Evolutionary conservation across 768 basidiomycete species (phyloP), one percentile per base, ranked within the genome.

Genomic region (Russula emetica): DNA sequence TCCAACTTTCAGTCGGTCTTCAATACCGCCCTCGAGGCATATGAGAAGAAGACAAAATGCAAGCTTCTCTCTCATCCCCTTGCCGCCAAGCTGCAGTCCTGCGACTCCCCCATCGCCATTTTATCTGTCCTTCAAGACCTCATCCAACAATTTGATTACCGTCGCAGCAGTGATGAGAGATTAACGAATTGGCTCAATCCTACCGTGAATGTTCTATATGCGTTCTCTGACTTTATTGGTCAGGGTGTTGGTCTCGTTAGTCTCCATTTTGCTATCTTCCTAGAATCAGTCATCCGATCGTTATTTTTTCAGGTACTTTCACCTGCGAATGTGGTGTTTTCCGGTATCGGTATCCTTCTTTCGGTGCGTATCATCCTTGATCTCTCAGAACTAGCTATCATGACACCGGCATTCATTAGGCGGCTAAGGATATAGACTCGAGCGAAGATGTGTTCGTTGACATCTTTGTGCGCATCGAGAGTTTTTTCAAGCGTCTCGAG

Each of bases 401-500:
- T 62, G 13, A 57, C 38, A 16, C 3, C 1, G 5, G 3, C 5
- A 13, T 40, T 24, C 16, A 2, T 42, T 51, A 62, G 61, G 55
- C 55, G 3, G 61, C 55, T 18, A 57, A 57, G 14, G 40, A 57
- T 20, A 22, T 51, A 2, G 40, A 42, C 2, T 22, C 55, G 18
- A 57, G 38, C 38, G 49, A 62, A 20, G 55, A 38, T 5, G 30
- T 32, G n/a, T 55, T 62, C 10, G 3, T 62, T 24, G 38, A 51
- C 11, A 11, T 62, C 20, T 57, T 62, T n/a, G 24, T 40, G 28
- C 61, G 47, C 2, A 14, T 58, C 18, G 55, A 62, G 40, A 24
- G 8, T 14, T 58, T 58, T n/a, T 53, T 60, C n/a, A 60, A 20
- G 38, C 55, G 55, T 5, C 62, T 62, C 24, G 55, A 51, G 11